These are phyloP conservation scores for Dianthus caryophyllus DNA, from an alignment of 148 eudicot species.

Conservation along the genomic window DNA sequence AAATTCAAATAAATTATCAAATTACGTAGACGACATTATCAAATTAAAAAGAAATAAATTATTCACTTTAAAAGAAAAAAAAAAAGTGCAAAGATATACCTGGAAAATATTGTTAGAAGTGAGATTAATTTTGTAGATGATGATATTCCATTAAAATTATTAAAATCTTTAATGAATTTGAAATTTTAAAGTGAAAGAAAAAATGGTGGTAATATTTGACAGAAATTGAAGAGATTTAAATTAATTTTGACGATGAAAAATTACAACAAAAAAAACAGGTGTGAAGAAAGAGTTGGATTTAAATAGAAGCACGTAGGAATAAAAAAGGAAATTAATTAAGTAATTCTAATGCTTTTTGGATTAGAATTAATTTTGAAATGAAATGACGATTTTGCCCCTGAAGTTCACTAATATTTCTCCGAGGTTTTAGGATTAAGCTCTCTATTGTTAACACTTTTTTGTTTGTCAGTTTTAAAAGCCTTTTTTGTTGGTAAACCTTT, in stretches of 20 bases:
- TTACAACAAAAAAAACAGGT: not conserved
- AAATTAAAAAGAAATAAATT: too few species aligned
- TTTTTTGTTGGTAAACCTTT: constrained; percentile 2
- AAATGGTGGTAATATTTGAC: too few species aligned
- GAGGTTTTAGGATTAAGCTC: constrained; percentile 2
- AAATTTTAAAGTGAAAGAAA: not conserved
- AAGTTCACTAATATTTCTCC: not conserved
- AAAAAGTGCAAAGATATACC: too few species aligned
- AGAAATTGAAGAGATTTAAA: not conserved
- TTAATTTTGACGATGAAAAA: not conserved
- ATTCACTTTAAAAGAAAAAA: too few species aligned
- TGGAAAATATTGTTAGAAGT: too few species aligned
- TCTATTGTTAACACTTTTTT: too few species aligned
- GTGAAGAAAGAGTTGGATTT: constrained; percentile 5
- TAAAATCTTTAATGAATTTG: too few species aligned
- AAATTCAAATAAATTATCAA: too few species aligned
- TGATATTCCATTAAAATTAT: too few species aligned
- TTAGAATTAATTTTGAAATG: not conserved
- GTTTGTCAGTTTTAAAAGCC: not conserved
- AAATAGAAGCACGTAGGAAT: constrained; percentile 13
- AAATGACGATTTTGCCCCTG: constrained; percentile 6
- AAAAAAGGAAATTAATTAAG: not conserved
- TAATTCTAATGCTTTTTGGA: not conserved
- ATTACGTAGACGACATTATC: too few species aligned
- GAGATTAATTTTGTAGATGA: too few species aligned